These are phyloP conservation scores for Barnettozyma hawaiiensis DNA, from an alignment of 1,139 yeast genomes.

Conservation along the genomic window DNA sequence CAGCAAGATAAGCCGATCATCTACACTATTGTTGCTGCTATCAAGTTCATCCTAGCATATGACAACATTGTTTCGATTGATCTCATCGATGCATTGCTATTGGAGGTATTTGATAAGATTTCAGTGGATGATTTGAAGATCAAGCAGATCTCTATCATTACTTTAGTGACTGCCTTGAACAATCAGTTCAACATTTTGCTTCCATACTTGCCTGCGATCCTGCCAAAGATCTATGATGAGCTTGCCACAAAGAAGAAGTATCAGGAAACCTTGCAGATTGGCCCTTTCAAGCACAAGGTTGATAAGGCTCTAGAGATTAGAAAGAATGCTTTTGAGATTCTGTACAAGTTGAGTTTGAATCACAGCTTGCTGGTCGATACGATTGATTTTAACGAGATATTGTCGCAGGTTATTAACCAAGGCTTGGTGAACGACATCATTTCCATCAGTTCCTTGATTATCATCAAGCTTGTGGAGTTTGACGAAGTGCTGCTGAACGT, in stretches of 20 bases:
- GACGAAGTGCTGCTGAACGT: slow-evolving; percentile 22
- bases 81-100: slow-evolving; percentile 19
- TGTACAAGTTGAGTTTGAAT: slow-evolving; percentile 45
- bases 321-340: slow-evolving; percentile 65
- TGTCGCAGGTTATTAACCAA: slow-evolving; percentile 17
- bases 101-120: slow-evolving; percentile 29
- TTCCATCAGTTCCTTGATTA: slow-evolving; percentile 23
- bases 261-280: slow-evolving; percentile 70
- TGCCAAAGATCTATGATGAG: slow-evolving; percentile 52
- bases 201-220: slow-evolving; percentile 43
- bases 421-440: slow-evolving; percentile 25
- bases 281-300: slow-evolving; percentile 78
- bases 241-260: slow-evolving; percentile 51
- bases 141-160: slow-evolving; percentile 55
- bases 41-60: slow-evolving; percentile 29
- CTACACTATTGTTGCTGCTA: slow-evolving; percentile 32
- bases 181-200: slow-evolving; percentile 48
- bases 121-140: slow-evolving; percentile 33
- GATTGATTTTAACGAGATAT: slow-evolving; percentile 23
- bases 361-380: slow-evolving; percentile 16
- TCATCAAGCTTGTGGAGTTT: slow-evolving; percentile 22
- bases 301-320: slow-evolving; percentile 77
- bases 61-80: slow-evolving; percentile 23
- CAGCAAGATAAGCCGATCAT: slow-evolving; percentile 11
- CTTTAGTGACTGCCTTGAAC: slow-evolving; percentile 56